A percentile compares a stretch with the other conserved stretches of the same genome.
phyloP scores from a whole-genome alignment of 2,329 filamentous ascomycete genomes.

The Colletotrichum euphorbiae region DNA sequence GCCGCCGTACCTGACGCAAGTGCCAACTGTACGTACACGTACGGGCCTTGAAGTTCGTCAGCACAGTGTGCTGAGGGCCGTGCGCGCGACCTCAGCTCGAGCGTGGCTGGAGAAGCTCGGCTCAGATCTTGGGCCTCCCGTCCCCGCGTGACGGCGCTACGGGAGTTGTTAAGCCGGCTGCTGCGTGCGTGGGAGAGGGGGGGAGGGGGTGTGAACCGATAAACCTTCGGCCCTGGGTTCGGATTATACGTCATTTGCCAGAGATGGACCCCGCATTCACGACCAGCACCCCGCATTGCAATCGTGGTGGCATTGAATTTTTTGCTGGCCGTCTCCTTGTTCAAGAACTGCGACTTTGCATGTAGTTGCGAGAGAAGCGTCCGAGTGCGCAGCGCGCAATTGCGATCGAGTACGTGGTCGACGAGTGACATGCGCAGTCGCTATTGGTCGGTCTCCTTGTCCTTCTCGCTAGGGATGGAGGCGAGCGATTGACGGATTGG shows the following conservation, averaged over 20 bases:
- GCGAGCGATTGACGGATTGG: constrained; percentile 26
- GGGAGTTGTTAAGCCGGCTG: too few relatives aligned
- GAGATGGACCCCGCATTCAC: constrained; percentile 25
- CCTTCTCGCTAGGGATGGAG: constrained; percentile 19
- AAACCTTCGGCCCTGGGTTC: not conserved
- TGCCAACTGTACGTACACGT: too few relatives aligned
- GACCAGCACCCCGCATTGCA: not conserved
- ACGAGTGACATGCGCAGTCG: not conserved
- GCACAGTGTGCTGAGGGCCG: constrained; percentile 1
- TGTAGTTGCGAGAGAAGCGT: too few relatives aligned
- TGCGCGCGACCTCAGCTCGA: not conserved
- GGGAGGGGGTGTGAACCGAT: too few relatives aligned
- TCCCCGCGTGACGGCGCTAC: too few relatives aligned
- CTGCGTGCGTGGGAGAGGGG: too few relatives aligned
- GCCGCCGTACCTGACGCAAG: not conserved
- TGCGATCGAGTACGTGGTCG: not conserved
- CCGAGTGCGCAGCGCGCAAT: not conserved
- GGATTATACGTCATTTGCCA: constrained; percentile 26
- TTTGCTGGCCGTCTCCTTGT: not conserved
- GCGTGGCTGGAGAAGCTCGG: not conserved
- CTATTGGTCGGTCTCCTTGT: too few relatives aligned
- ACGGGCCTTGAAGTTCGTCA: not conserved
- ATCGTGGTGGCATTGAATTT: not conserved
- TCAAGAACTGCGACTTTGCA: too few relatives aligned
- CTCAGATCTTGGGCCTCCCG: too few relatives aligned